Conservation (phyloP, 306 rosid species). For the Acacia crassicarpa region DNA sequence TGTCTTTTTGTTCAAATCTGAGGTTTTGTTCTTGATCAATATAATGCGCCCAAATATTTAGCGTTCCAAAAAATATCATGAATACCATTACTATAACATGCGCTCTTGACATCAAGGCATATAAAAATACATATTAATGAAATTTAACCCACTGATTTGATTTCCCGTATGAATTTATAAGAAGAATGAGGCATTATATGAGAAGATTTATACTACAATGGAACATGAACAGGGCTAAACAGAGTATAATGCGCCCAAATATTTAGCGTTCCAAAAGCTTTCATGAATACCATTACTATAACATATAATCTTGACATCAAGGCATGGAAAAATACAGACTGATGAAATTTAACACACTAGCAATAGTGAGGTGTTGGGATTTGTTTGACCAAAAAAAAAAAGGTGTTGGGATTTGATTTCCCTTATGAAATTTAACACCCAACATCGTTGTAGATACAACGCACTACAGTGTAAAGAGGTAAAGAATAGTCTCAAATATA, state of each 20-base stretch:
- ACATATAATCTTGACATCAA: background rate
- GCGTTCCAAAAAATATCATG: background rate
- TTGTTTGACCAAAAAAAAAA: no score
- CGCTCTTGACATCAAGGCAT: background rate
- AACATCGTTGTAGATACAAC: no score
- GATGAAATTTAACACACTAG: background rate
- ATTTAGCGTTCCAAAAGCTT: background rate
- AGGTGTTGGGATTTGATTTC: background rate
- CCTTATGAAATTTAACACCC: background rate
- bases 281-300: no score
- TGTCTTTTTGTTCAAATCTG: background rate
- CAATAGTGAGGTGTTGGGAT: background rate
- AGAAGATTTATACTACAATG: no score
- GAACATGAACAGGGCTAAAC: no score
- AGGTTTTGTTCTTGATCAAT: background rate
- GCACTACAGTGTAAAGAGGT: no score
- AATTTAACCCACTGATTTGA: background rate
- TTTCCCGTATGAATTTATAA: no score
- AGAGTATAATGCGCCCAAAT: no score
- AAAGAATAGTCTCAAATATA: no score
- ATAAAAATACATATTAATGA: background rate
- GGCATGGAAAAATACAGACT: background rate
- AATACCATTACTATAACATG: no score
- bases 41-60: background rate
- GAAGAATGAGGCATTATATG: no score